Conservation (phyloP, 257 asterid genomes). For the Solanum ahanhuiri region DNA sequence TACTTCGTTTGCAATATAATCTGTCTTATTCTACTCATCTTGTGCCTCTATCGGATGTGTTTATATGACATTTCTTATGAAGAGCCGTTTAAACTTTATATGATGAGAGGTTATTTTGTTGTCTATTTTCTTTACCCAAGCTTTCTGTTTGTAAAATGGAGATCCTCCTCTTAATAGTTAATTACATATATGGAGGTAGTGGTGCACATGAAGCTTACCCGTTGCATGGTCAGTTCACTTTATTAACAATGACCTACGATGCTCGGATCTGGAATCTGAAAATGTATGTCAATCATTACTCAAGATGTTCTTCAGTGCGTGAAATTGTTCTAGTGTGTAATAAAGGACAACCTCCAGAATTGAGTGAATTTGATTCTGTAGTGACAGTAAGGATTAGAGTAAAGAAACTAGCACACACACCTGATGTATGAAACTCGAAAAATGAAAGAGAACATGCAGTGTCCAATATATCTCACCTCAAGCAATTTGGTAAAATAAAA, state of each 20-base stretch:
- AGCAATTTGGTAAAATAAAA: too few relatives aligned
- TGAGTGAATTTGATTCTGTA: constrained; percentile 58
- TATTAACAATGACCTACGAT: constrained; percentile 83
- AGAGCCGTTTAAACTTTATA: too few relatives aligned
- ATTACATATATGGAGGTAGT: constrained; percentile 60
- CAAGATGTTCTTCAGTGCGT: constrained; percentile 82
- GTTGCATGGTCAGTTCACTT: constrained; percentile 55
- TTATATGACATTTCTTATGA: too few relatives aligned
- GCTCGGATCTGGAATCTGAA: constrained; percentile 94
- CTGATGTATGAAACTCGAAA: too few relatives aligned
- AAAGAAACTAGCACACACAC: too few relatives aligned
- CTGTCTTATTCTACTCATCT: too few relatives aligned
- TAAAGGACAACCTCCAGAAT: constrained; percentile 67
- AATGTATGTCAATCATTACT: constrained; percentile 76
- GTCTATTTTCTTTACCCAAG: too few relatives aligned
- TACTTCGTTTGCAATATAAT: too few relatives aligned
- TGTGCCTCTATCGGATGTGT: too few relatives aligned
- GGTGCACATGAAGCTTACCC: constrained; percentile 83
- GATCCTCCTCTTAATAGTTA: constrained; percentile 41
- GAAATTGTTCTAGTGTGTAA: constrained; percentile 96
- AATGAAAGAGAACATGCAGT: too few relatives aligned
- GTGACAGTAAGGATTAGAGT: constrained; percentile 74
- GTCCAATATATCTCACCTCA: too few relatives aligned
- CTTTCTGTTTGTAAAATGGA: not conserved
- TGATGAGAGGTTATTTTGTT: too few relatives aligned